Conservation (phyloP, 768 basidiomycete species). For the Tricholoma matsutake region DNA sequence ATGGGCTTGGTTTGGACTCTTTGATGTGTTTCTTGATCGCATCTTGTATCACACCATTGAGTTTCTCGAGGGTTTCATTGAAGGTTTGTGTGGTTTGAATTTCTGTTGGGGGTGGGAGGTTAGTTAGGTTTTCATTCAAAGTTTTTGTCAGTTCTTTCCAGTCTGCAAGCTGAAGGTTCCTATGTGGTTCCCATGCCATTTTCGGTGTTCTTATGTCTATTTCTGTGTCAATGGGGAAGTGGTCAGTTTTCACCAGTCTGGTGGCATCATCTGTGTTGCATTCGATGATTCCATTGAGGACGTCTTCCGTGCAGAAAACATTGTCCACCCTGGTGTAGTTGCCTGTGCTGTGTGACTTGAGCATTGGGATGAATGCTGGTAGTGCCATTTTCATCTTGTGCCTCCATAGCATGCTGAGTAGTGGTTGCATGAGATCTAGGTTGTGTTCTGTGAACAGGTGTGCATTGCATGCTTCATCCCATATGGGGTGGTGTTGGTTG, state of each 20-base stretch:
- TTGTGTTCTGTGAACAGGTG: not conserved
- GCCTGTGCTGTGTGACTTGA: too few species aligned
- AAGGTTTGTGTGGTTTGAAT: not conserved
- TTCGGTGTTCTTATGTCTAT: not conserved
- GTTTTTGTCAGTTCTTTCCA: not conserved
- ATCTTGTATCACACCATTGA: not conserved
- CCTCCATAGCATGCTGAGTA: too few species aligned
- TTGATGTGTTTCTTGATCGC: not conserved
- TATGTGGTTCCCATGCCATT: not conserved
- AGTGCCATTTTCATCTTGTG: too few species aligned
- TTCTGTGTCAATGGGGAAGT: not conserved
- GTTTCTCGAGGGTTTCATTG: not conserved
- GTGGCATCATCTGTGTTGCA: too few species aligned
- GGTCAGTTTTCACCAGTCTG: too few species aligned
- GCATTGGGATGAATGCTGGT: too few species aligned
- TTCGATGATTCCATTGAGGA: slow-evolving; percentile 16
- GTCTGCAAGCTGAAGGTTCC: not conserved
- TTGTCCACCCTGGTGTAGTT: too few species aligned
- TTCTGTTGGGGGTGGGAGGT: too few species aligned
- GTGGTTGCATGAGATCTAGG: not conserved
- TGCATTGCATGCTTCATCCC: too few species aligned
- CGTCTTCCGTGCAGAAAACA: too few species aligned
- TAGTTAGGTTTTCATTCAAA: not conserved
- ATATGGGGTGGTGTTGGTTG: too few species aligned
- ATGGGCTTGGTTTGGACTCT: slow-evolving; percentile 7